A percentile compares a stretch with the other conserved stretches of the same genome.
Evolutionary conservation across 306 rosid species (phyloP).

Genomic region (Vigna unguiculata): DNA sequence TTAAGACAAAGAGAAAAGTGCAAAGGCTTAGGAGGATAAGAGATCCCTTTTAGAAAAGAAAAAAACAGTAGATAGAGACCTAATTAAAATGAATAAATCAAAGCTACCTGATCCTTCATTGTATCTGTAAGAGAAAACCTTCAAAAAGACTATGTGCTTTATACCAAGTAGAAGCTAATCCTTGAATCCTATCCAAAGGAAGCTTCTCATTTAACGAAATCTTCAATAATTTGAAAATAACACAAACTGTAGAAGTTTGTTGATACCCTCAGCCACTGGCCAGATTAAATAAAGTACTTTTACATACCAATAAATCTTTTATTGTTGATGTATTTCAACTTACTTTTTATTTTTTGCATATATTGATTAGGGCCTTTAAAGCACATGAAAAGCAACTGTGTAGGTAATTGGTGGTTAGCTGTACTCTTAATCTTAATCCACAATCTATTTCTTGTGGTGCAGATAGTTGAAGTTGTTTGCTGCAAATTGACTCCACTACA

Average conservation of each 20-base stretch:
- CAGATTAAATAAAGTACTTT: conserved; percentile 19
- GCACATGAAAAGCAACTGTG: conserved; percentile 15
- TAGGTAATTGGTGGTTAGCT: conserved; percentile 28
- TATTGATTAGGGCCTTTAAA: conserved; percentile 7
- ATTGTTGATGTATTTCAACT: conserved; percentile 24
- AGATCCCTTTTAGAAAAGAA: not conserved
- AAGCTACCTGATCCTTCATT: conserved; percentile 19
- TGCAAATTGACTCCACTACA: conserved; percentile 97
- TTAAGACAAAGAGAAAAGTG: not conserved
- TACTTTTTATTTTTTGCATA: conserved; percentile 16
- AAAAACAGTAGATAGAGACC: not conserved
- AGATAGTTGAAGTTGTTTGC: conserved; percentile 97
- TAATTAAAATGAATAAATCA: not conserved
- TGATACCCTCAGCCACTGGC: conserved; percentile 24
- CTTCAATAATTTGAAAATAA: not conserved
- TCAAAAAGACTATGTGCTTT: conserved; percentile 16
- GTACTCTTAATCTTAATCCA: conserved; percentile 36
- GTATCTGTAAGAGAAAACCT: not conserved
- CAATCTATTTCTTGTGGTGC: conserved; percentile 49
- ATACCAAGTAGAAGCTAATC: conserved; percentile 15
- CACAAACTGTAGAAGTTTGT: conserved; percentile 32
- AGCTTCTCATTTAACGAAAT: conserved; percentile 17
- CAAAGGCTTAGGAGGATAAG: not conserved
- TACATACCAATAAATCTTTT: conserved; percentile 1
- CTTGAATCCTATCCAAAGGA: not conserved